These are phyloP conservation scores for Spergularia marina DNA, from an alignment of 148 eudicot genomes.

Conservation along the genomic window DNA sequence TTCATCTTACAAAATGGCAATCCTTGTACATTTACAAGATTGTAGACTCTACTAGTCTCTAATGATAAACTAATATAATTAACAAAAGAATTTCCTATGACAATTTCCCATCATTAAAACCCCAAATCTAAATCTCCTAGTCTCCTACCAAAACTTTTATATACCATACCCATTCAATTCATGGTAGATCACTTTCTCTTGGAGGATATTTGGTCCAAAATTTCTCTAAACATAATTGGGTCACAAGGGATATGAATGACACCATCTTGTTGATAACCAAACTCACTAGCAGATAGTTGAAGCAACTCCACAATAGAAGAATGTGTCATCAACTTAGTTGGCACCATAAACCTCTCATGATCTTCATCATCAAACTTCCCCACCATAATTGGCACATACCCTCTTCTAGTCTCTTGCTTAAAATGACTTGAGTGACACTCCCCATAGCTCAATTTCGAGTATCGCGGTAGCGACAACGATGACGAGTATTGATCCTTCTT, in stretches of 20 bases:
- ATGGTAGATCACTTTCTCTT: neutral
- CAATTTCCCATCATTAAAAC: no score
- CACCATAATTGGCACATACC: constrained; percentile 22
- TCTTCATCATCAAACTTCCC: constrained; percentile 15
- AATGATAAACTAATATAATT: no score
- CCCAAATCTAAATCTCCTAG: no score
- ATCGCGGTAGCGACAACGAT: constrained; percentile 7
- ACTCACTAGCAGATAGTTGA: constrained; percentile 10
- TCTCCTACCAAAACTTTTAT: neutral
- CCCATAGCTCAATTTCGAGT: constrained; percentile 6
- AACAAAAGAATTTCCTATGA: no score
- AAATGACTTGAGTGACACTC: neutral
- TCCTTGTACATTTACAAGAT: no score
- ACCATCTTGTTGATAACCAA: constrained; percentile 26
- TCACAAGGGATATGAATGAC: constrained; percentile 21
- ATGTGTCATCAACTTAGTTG: constrained; percentile 19
- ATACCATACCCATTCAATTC: neutral
- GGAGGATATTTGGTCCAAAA: constrained; percentile 1
- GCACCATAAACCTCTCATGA: constrained; percentile 26
- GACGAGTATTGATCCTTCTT: constrained; percentile 13
- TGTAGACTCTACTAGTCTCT: no score
- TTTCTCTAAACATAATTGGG: constrained; percentile 5
- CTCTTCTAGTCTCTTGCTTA: constrained; percentile 1
- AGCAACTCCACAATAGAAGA: constrained; percentile 14
- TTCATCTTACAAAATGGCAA: no score